A percentile compares a stretch with the other conserved stretches of the same genome.
Evolutionary conservation across 345 rosid species (phyloP).

Genomic region (Aquilaria malaccensis): DNA sequence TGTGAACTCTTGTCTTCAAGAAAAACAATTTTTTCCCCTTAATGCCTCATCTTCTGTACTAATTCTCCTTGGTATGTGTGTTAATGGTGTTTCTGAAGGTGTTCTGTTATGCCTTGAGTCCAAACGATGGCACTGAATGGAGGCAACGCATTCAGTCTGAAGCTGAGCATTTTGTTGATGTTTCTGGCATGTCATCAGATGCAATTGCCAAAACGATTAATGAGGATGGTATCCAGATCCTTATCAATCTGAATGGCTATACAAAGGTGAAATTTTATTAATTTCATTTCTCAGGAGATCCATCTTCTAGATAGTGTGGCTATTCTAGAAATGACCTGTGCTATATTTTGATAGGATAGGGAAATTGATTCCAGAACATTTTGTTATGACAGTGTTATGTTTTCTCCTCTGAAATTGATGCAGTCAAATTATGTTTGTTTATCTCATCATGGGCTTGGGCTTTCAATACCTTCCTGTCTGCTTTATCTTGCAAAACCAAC

Average conservation of each 20-base stretch:
- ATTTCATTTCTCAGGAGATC: not conserved
- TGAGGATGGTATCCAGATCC: slow-evolving; percentile 82
- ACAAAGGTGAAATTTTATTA: slow-evolving; percentile 53
- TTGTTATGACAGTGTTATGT: too few relatives aligned
- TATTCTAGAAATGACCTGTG: not conserved
- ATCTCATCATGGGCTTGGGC: not conserved
- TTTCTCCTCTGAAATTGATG: too few relatives aligned
- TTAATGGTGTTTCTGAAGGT: slow-evolving; percentile 37
- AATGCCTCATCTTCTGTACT: not conserved
- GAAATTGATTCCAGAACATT: too few relatives aligned
- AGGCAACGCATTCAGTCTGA: slow-evolving; percentile 84
- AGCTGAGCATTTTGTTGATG: slow-evolving; percentile 91
- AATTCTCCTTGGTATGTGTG: slow-evolving; percentile 10
- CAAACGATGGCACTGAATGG: slow-evolving; percentile 97
- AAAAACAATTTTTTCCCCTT: not conserved
- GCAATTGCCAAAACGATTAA: slow-evolving; percentile 77
- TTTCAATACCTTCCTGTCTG: too few relatives aligned
- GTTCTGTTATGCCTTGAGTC: slow-evolving; percentile 93
- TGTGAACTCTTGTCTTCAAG: slow-evolving; percentile 11
- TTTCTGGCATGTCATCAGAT: slow-evolving; percentile 85
- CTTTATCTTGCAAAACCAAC: too few relatives aligned
- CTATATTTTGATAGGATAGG: too few relatives aligned
- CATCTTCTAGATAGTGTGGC: not conserved
- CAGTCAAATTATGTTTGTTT: not conserved
- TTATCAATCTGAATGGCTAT: slow-evolving; percentile 90